Evolutionary conservation across 768 basidiomycete genomes (phyloP), one percentile per base, ranked within the genome.

Genomic region (Tubosaeta sp.): DNA sequence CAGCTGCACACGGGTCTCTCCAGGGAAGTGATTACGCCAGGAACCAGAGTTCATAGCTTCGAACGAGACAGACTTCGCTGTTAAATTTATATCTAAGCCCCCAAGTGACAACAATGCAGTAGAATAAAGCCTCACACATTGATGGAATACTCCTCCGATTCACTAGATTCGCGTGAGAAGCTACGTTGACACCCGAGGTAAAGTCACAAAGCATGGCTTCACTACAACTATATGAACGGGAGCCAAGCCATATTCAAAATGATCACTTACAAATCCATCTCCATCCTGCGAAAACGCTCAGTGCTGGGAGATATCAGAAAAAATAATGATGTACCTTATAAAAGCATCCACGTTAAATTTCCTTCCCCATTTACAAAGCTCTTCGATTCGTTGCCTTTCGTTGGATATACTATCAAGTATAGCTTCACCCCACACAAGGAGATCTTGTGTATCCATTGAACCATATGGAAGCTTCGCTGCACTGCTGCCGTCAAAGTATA

Each of bases 1-100:
- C 16, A 62, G 35, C 19, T 47, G 46, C 36, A 63, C 41, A 11
- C 62, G 59, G 3, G 49, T 53, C n/a, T 62, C 60, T 25, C 59
- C 62, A 6, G 58, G 61, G 22, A 52, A 53, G 19, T 11, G 55
- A 39, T 62, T 60, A 36, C 60, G 59, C 58, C 61, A 53, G 13
- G 55, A 49, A 14, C 52, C 61, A 5, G 62, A 16, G 18, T 39
- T 41, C 25, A 55, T 35, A 13, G n/a, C 50, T 40, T 60, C 53
- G 25, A 49, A 49, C 16, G 22, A 18, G 31, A 11, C 3, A 10
- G n/a, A 19, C 27, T 40, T 12, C 13, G 31, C 43, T 44, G 14
- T 31, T 10, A 31, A 13, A 32, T 13, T 22, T 9, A 6, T 18
- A 24, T 9, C 44, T 45, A 5, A 19, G 21, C 5, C 2, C 6